Evolutionary conservation across 305 asterid species (phyloP).

Genomic region (Fraxinus baroniana): DNA sequence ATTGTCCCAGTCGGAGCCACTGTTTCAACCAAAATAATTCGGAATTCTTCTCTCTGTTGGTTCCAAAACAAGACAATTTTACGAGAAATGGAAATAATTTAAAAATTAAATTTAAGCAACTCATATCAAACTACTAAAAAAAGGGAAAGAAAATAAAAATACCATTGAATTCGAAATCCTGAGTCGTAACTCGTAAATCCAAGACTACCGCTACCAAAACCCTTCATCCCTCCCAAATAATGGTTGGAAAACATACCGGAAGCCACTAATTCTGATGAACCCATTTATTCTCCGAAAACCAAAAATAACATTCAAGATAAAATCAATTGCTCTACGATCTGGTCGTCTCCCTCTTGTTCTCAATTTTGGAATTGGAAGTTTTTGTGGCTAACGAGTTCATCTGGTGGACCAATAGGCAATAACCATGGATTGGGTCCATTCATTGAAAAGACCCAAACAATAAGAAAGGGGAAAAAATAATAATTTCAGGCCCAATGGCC

Average conservation of each 20-base stretch:
- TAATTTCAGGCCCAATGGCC: too few species aligned
- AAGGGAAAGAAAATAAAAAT: neutral
- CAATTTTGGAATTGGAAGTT: too few species aligned
- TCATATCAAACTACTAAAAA: neutral
- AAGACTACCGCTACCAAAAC: slow-evolving; percentile 45
- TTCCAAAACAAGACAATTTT: neutral
- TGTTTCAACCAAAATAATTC: neutral
- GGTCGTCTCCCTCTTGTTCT: too few species aligned
- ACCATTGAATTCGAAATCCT: slow-evolving; percentile 30
- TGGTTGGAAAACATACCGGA: slow-evolving; percentile 49
- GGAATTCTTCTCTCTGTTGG: neutral
- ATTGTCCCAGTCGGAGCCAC: slow-evolving; percentile 37
- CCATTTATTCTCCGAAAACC: slow-evolving; percentile 18
- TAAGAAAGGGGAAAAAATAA: too few species aligned
- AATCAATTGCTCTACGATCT: neutral
- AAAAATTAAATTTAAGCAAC: slow-evolving; percentile 20
- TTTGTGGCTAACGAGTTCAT: too few species aligned
- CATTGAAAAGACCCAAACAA: too few species aligned
- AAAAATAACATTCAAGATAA: neutral
- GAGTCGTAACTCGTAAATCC: slow-evolving; percentile 31
- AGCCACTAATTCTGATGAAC: slow-evolving; percentile 33
- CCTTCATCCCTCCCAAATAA: slow-evolving; percentile 47
- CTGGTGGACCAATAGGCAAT: too few species aligned
- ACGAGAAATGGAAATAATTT: neutral
- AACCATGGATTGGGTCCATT: too few species aligned